Conservation (phyloP, 352 stramenopile genomes). For the Peronospora destructor region DNA sequence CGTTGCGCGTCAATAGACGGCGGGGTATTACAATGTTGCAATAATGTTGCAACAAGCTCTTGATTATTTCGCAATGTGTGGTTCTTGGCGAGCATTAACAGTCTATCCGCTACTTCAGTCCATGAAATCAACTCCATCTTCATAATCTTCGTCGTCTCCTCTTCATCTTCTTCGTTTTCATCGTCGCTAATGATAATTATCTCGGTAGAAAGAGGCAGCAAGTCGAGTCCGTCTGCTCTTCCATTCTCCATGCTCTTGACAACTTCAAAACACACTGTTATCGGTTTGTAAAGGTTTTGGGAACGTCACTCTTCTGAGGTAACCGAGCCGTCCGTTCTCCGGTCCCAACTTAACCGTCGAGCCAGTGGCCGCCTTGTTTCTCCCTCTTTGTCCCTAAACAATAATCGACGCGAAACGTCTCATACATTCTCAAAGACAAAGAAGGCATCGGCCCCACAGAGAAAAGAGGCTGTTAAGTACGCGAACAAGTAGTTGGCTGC, state of each 20-base stretch:
- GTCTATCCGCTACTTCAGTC: slow-evolving; percentile 8
- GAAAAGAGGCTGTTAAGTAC: slow-evolving; percentile 3
- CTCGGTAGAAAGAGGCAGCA: not conserved
- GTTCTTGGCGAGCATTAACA: slow-evolving; percentile 18
- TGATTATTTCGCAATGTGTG: slow-evolving; percentile 10
- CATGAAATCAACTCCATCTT: slow-evolving; percentile 8
- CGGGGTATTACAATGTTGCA: slow-evolving; percentile 8
- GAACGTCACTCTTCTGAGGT: slow-evolving; percentile 8
- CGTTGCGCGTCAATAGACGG: not conserved
- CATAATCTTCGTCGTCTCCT: slow-evolving; percentile 1
- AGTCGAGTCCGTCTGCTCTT: not conserved
- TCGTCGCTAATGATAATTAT: slow-evolving; percentile 23
- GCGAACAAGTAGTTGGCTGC: slow-evolving; percentile 2
- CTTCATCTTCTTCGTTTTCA: slow-evolving; percentile 4
- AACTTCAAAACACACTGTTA: slow-evolving; percentile 7
- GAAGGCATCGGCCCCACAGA: slow-evolving; percentile 5
- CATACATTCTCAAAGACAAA: slow-evolving; percentile 27
- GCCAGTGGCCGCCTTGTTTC: slow-evolving; percentile 16
- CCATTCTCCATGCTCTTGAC: not conserved
- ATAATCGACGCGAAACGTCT: too few relatives aligned
- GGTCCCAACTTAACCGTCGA: slow-evolving; percentile 24
- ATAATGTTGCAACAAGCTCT: not conserved
- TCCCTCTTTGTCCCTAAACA: not conserved
- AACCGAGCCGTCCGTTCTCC: slow-evolving; percentile 19
- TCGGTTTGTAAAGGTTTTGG: slow-evolving; percentile 6